Percentiles rank a stretch among this genome's conserved stretches.
These are phyloP conservation scores for Spinellus fusiger DNA, from an alignment of 192 early-diverging fungal species.

Conservation along the genomic window DNA sequence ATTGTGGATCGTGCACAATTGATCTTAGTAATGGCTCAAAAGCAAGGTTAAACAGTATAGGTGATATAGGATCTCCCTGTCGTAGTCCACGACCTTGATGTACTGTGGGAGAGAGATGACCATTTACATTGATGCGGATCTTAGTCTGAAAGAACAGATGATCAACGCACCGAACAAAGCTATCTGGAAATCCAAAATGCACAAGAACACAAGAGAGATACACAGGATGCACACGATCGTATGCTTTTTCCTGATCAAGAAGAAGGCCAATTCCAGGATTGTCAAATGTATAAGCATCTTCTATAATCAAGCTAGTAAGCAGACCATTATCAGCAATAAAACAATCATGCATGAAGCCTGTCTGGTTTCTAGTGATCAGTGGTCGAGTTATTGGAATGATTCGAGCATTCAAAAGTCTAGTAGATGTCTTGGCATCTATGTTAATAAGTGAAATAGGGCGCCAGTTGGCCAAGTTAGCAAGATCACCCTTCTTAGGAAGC, in stretches of 20 bases:
- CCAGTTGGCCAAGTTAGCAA: slow-evolving; percentile 8
- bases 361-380: background rate
- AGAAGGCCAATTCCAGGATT: background rate
- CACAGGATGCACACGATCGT: slow-evolving; percentile 14
- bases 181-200: slow-evolving; percentile 8
- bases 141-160: slow-evolving; percentile 21
- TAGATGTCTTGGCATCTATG: slow-evolving; percentile 8
- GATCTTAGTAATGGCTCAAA: slow-evolving; percentile 18
- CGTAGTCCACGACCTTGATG: slow-evolving; percentile 15
- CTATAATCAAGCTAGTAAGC: background rate
- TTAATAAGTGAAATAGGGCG: slow-evolving; percentile 12
- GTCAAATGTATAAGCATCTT: background rate
- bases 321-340: slow-evolving; percentile 7
- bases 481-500: slow-evolving; percentile 9
- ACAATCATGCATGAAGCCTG: background rate
- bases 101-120: background rate
- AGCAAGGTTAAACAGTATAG: slow-evolving; percentile 20
- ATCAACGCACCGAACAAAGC: background rate
- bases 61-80: slow-evolving; percentile 28
- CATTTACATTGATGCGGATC: slow-evolving; percentile 21
- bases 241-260: slow-evolving; percentile 22
- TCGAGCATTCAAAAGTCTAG: slow-evolving; percentile 1
- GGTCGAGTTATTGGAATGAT: background rate
- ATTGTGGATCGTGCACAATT: background rate
- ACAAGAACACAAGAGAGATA: slow-evolving; percentile 12